phyloP scores from a whole-genome alignment of 257 asterid species.

The Petunia secreta region DNA sequence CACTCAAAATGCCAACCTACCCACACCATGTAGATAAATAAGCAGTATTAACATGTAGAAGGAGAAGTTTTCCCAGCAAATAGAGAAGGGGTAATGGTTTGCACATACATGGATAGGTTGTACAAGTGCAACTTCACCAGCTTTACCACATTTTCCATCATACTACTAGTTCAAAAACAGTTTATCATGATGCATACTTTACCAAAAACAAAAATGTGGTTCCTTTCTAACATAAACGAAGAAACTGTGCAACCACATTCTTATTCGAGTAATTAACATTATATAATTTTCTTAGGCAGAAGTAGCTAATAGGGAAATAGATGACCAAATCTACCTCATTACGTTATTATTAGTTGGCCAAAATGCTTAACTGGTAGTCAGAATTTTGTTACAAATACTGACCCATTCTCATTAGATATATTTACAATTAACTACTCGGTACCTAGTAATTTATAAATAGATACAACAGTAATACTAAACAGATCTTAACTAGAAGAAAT shows the following conservation, averaged over 20 bases:
- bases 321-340: too few relatives aligned
- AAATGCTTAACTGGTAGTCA: too few relatives aligned
- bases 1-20: conserved; percentile 2
- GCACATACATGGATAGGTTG: not conserved
- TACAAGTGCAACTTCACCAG: conserved; percentile 22
- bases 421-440: too few relatives aligned
- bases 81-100: not conserved
- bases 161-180: conserved; percentile 11
- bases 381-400: too few relatives aligned
- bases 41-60: not conserved
- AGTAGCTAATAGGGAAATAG: too few relatives aligned
- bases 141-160: conserved; percentile 5
- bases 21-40: conserved; percentile 10
- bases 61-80: not conserved
- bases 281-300: too few relatives aligned
- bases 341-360: too few relatives aligned
- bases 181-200: conserved; percentile 6
- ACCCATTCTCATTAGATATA: too few relatives aligned
- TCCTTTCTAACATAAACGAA: conserved; percentile 15
- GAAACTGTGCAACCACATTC: not conserved
- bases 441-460: too few relatives aligned
- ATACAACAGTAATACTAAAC: too few relatives aligned
- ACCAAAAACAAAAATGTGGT: conserved; percentile 4
- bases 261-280: not conserved
- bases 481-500: too few relatives aligned